Percentiles rank a stretch among this genome's conserved stretches.
These are phyloP conservation scores for Pugionium dolabratum DNA, from an alignment of 345 rosid genomes.

Conservation along the genomic window DNA sequence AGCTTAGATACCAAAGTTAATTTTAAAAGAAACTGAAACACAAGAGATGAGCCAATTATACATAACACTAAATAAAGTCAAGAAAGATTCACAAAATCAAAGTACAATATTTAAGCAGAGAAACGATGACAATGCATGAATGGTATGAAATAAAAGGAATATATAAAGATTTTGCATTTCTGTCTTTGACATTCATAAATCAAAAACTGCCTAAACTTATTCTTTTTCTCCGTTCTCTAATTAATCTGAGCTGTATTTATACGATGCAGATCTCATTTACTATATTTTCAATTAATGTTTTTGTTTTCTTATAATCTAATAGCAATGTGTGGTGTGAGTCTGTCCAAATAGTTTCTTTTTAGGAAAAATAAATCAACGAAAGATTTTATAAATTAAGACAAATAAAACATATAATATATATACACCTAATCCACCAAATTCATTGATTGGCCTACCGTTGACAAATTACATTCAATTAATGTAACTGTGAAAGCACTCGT, in stretches of 20 bases:
- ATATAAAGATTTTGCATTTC: slow-evolving; percentile 11
- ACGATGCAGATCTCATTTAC: background rate
- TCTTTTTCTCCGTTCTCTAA: background rate
- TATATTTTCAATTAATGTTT: background rate
- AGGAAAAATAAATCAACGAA: no score
- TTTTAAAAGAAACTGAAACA: background rate
- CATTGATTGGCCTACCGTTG: no score
- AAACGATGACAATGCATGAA: background rate
- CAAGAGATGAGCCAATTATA: background rate
- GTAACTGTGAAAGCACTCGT: no score
- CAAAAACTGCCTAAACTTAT: background rate
- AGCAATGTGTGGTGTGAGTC: background rate
- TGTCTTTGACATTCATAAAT: background rate
- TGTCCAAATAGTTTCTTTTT: slow-evolving; percentile 7
- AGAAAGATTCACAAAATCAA: background rate
- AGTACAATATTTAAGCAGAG: background rate
- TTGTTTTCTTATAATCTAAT: slow-evolving; percentile 1
- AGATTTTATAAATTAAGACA: no score
- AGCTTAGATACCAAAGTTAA: background rate
- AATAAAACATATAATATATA: no score
- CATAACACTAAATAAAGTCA: no score
- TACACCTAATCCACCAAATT: no score
- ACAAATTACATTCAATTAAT: no score
- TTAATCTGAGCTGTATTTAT: slow-evolving; percentile 9
- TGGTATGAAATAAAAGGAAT: slow-evolving; percentile 2